Base-by-base conservation (phyloP, 768 basidiomycete genomes). In the Kwoniella dendrophila region DNA sequence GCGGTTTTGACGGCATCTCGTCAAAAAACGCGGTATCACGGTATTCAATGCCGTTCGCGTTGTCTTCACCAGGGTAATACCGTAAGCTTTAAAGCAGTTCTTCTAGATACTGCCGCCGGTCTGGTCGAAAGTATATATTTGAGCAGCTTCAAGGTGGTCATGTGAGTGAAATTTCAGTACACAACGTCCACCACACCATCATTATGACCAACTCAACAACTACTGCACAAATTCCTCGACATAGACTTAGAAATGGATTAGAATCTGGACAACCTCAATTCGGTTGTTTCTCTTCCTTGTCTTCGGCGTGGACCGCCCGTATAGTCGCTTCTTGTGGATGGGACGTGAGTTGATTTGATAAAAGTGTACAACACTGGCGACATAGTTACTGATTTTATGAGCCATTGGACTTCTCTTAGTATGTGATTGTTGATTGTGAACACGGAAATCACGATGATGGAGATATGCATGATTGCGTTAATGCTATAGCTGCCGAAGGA, bases 361-460 rank as follows among this genome's bases (percentile, higher is more conserved):
- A 68, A 34, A 53, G 67, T 48, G 75, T 73, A 2, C 24, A 30
- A 0, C 38, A 54, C 10, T 71, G 69, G 6, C 49, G 58, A 34
- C 43, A 66, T n/a, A n/a, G n/a, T n/a, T n/a, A n/a, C n/a, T n/a
- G n/a, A n/a, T n/a, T n/a, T n/a, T n/a, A n/a, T n/a, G n/a, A n/a
- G n/a, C n/a, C n/a, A 27, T 51, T 49, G 10, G 33, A 45, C 48
- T 45, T 52, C 11, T 26, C 45, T 6, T 45, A 76, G 70, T 64
- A 49, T 40, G 58, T 76, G 45, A 69, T 78, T 32, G 64, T 78
- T 22, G 75, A 78, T 44, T 76, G 75, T 62, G 77, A 78, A 59
- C 75, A 78, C 55, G 77, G 69, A 56, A 59, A 76, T 63, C 69
- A 74, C 56, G 68, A 66, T 12, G 77, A 78, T 57, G 66, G 62